Evolutionary conservation across 2,329 filamentous ascomycete species (phyloP).

Genomic region (Arthrobotrys sinensis): DNA sequence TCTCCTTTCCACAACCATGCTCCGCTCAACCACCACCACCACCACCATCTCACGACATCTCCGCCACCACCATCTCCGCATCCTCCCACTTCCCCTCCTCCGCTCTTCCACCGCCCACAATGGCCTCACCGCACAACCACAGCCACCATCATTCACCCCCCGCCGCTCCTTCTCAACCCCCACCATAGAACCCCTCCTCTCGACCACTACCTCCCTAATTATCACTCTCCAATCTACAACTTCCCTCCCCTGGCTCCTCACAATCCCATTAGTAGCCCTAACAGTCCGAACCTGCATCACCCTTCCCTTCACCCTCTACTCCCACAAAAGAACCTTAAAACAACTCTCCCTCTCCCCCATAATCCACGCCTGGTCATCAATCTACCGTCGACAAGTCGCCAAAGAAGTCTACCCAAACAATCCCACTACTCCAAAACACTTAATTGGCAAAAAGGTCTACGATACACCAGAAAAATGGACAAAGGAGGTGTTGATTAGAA

Average conservation of each 20-base stretch:
- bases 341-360: conserved; percentile 61
- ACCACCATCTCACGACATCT: conserved; percentile 37
- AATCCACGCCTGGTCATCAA: conserved; percentile 57
- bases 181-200: conserved; percentile 42
- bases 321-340: conserved; percentile 57
- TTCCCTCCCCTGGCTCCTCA: conserved; percentile 61
- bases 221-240: conserved; percentile 62
- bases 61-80: conserved; percentile 38
- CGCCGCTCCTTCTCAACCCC: conserved; percentile 23
- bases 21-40: conserved; percentile 27
- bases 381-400: conserved; percentile 39
- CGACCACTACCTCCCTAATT: conserved; percentile 53
- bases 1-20: conserved; percentile 33
- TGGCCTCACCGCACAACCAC: conserved; percentile 18
- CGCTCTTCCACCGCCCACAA: not conserved
- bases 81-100: conserved; percentile 18
- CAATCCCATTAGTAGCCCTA: conserved; percentile 63
- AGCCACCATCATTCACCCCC: conserved; percentile 17
- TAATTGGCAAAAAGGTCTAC: conserved; percentile 37
- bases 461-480: conserved; percentile 61
- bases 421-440: conserved; percentile 6
- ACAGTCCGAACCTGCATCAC: conserved; percentile 62
- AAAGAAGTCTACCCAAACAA: conserved; percentile 11
- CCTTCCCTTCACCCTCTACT: conserved; percentile 62
- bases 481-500: conserved; percentile 31